These are phyloP conservation scores for Rhododendron vialii DNA, from an alignment of 148 eudicot genomes.

Conservation along the genomic window DNA sequence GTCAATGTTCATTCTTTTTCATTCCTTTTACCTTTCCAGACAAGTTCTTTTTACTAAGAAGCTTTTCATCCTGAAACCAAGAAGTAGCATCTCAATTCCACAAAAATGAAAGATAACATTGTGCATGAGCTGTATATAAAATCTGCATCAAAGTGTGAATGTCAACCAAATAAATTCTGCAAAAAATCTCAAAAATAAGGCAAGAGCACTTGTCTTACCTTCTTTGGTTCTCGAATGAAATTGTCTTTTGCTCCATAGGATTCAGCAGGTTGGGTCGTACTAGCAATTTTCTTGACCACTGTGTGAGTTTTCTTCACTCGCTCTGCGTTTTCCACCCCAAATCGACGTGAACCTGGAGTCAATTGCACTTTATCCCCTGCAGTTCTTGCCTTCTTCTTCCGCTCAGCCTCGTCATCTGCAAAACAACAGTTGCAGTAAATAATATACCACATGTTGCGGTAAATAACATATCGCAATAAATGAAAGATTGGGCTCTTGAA, in stretches of 20 bases:
- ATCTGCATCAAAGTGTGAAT: background rate
- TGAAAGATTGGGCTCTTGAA: background rate
- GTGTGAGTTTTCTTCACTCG: constrained; percentile 40
- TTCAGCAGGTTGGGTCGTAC: constrained; percentile 32
- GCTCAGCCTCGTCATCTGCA: constrained; percentile 69
- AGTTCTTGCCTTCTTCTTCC: constrained; percentile 61
- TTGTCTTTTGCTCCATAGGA: constrained; percentile 28
- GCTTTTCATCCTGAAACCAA: constrained; percentile 55
- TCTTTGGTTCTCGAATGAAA: constrained; percentile 31
- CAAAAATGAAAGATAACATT: background rate
- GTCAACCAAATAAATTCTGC: constrained; percentile 1
- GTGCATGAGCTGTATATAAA: background rate
- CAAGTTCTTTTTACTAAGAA: constrained; percentile 30
- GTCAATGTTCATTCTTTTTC: constrained; percentile 56
- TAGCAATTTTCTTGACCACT: constrained; percentile 32
- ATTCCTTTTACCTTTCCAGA: constrained; percentile 47
- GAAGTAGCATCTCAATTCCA: background rate
- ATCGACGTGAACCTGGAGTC: constrained; percentile 23
- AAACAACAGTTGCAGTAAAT: constrained; percentile 4
- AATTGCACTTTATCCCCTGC: constrained; percentile 30
- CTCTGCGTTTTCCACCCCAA: constrained; percentile 36
- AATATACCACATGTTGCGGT: background rate
- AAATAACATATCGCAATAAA: background rate
- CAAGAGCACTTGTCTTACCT: constrained; percentile 26
- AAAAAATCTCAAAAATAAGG: background rate